Percentiles rank a stretch among this genome's conserved stretches.
phyloP scores from a whole-genome alignment of 1,284 basidiomycete genomes.

The Ceratobasidium sp. region DNA sequence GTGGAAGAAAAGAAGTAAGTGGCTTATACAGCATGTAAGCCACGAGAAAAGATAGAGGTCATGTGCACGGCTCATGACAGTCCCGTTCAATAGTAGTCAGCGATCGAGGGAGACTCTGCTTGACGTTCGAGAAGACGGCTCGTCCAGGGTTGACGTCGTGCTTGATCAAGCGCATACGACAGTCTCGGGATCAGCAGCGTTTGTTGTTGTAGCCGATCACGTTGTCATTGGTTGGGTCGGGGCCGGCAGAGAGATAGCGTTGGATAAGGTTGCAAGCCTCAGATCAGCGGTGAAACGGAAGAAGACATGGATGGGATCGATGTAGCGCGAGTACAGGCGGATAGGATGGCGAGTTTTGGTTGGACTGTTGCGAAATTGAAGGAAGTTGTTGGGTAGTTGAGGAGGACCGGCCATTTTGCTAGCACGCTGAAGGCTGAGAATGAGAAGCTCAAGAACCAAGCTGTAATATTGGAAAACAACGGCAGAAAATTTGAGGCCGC shows the following conservation, averaged over 20 bases:
- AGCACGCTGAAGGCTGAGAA: conserved; percentile 91
- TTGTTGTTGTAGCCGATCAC: conserved; percentile 99
- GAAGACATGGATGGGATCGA: conserved; percentile 91
- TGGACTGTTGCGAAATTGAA: conserved; percentile 89
- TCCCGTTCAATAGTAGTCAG: conserved; percentile 99
- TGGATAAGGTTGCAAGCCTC: conserved; percentile 98
- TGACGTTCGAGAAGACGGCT: conserved; percentile 99
- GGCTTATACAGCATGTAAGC: no score
- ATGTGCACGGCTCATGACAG: no score
- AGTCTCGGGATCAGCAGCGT: conserved; percentile 98
- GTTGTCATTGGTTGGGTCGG: conserved; percentile 98
- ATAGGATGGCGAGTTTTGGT: conserved; percentile 96
- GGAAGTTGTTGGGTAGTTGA: conserved; percentile 93
- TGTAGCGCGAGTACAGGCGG: conserved; percentile 92
- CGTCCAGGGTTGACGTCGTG: conserved; percentile 99
- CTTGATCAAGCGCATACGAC: conserved; percentile 98
- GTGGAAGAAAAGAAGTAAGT: no score
- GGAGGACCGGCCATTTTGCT: conserved; percentile 98
- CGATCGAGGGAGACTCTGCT: conserved; percentile 94
- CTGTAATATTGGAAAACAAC: conserved; percentile 99
- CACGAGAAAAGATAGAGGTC: no score
- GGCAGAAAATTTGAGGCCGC: conserved; percentile 93
- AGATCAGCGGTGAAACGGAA: conserved; percentile 98
- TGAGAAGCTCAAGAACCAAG: conserved; percentile 87
- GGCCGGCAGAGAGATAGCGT: conserved; percentile 94